Conservation (phyloP, 1,284 basidiomycete species). For the Cutaneotrichosporon dermatis region DNA sequence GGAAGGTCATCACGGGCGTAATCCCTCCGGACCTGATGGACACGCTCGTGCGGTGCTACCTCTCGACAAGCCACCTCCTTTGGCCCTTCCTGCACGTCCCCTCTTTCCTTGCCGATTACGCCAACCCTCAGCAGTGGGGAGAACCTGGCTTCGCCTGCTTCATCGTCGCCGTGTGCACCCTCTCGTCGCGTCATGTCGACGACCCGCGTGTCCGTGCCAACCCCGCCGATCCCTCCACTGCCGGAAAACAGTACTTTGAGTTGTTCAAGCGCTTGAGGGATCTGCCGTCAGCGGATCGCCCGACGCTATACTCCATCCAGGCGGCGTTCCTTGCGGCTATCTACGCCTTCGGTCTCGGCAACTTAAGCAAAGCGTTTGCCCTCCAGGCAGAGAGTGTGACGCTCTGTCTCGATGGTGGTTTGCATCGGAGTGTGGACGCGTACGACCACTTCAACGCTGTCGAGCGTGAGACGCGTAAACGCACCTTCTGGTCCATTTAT, state of each 20-base stretch:
- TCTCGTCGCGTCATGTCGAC: slow-evolving; percentile 82
- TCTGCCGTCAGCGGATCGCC: slow-evolving; percentile 76
- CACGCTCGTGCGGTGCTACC: slow-evolving; percentile 54
- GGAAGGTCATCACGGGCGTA: slow-evolving; percentile 69
- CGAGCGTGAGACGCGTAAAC: slow-evolving; percentile 79
- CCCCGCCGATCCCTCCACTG: slow-evolving; percentile 70
- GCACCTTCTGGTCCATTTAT: slow-evolving; percentile 88
- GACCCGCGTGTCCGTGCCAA: slow-evolving; percentile 78
- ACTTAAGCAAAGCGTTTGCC: slow-evolving; percentile 77
- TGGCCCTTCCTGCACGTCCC: slow-evolving; percentile 87
- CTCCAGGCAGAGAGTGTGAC: slow-evolving; percentile 77
- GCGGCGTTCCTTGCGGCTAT: slow-evolving; percentile 79
- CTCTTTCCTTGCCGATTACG: slow-evolving; percentile 80
- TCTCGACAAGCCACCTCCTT: slow-evolving; percentile 85
- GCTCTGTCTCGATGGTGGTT: slow-evolving; percentile 72
- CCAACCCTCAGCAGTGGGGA: slow-evolving; percentile 84
- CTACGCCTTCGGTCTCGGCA: slow-evolving; percentile 79
- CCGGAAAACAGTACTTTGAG: slow-evolving; percentile 86
- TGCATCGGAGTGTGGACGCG: slow-evolving; percentile 78
- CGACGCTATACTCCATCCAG: slow-evolving; percentile 83
- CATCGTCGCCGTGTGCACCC: slow-evolving; percentile 79
- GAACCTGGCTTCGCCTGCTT: slow-evolving; percentile 87
- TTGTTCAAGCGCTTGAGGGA: slow-evolving; percentile 76
- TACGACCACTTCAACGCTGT: slow-evolving; percentile 82
- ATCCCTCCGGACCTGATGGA: slow-evolving; percentile 87